Percentiles rank a stretch among this genome's conserved stretches.
Conservation (phyloP, 495 filamentous ascomycete species). For the Xylaria nigripes region DNA sequence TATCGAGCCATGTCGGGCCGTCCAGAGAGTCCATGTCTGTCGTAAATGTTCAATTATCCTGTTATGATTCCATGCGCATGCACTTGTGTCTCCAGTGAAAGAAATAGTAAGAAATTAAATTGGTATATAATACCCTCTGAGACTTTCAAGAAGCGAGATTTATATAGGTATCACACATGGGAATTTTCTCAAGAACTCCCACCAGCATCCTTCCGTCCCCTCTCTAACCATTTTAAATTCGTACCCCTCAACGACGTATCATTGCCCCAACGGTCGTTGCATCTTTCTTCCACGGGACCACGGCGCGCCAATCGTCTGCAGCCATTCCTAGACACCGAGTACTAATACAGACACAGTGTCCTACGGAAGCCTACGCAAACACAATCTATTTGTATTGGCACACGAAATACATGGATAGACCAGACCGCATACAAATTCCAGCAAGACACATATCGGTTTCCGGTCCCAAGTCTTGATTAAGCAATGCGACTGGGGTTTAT, state of each 20-base stretch:
- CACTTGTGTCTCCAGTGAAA: background rate
- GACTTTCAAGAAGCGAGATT: too few species aligned
- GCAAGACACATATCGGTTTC: too few species aligned
- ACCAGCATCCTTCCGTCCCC: too few species aligned
- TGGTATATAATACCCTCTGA: too few species aligned
- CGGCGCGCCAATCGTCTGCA: background rate
- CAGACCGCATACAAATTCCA: background rate
- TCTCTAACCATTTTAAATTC: too few species aligned
- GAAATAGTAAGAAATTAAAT: background rate
- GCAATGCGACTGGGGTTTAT: too few species aligned
- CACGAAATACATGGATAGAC: background rate
- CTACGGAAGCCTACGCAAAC: background rate
- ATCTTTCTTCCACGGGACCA: background rate
- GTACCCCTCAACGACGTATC: slow-evolving; percentile 3
- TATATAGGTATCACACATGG: too few species aligned
- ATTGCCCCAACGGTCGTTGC: background rate
- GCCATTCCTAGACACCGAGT: background rate
- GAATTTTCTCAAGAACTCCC: too few species aligned
- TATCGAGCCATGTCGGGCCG: slow-evolving; percentile 18
- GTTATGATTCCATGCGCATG: background rate
- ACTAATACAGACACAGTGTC: too few species aligned
- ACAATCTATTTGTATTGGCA: background rate
- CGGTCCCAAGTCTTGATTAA: too few species aligned
- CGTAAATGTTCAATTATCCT: background rate
- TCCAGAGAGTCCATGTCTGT: background rate